These are phyloP conservation scores for Trypanosoma theileri DNA, from an alignment of 208 protist genomes.

Conservation along the genomic window DNA sequence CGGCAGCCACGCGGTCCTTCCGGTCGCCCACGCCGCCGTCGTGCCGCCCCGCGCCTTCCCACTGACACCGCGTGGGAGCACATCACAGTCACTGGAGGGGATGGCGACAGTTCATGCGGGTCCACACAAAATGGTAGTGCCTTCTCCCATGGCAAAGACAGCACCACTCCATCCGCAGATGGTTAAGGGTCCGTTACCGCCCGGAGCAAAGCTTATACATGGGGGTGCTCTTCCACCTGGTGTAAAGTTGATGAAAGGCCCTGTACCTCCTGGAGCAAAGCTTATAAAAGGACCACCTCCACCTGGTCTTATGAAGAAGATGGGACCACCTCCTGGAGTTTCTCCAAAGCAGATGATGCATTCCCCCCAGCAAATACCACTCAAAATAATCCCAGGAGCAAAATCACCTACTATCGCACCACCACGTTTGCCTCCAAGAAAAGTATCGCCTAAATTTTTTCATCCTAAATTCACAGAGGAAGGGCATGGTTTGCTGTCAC, in stretches of 20 bases:
- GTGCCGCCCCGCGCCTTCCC: too few relatives aligned
- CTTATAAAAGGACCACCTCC: conserved; percentile 50
- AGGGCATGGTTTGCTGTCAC: too few relatives aligned
- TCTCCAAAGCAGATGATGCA: neutral
- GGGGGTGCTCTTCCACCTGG: conserved; percentile 25
- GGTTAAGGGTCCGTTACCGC: conserved; percentile 30
- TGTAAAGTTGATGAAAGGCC: conserved; percentile 16
- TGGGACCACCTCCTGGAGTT: conserved; percentile 7
- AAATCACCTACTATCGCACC: too few relatives aligned
- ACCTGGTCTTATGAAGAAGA: conserved; percentile 40
- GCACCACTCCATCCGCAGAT: neutral
- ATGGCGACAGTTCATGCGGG: neutral
- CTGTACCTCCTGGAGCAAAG: conserved; percentile 34
- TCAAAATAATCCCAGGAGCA: too few relatives aligned
- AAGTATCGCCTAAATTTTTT: too few relatives aligned
- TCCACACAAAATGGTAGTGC: neutral
- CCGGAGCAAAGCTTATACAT: conserved; percentile 30
- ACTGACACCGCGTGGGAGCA: too few relatives aligned
- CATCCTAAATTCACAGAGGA: too few relatives aligned
- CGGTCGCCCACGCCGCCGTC: too few relatives aligned
- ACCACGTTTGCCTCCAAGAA: too few relatives aligned
- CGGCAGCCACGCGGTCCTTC: too few relatives aligned
- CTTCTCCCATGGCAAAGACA: neutral
- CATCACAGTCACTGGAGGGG: neutral
- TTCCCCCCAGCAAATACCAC: conserved; percentile 12